Percentiles rank a stretch among this genome's conserved stretches.
Evolutionary conservation across 805 yeast genomes (phyloP).

Genomic region (Candida sithepensis): DNA sequence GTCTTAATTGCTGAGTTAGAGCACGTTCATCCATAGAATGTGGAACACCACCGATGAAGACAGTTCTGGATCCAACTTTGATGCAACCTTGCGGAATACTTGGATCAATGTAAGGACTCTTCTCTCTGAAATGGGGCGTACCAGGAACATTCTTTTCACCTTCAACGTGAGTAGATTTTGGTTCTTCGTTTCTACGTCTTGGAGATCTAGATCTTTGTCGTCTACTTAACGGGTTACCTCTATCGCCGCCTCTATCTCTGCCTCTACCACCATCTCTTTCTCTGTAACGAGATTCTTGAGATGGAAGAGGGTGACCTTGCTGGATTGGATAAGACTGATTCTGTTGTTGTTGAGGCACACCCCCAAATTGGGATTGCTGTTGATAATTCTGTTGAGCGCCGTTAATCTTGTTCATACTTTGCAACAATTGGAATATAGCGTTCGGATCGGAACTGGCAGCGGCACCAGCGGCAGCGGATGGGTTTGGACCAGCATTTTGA

Average conservation of each 20-base stretch:
- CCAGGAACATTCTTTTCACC: conserved; percentile 69
- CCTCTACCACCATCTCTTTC: conserved; percentile 28
- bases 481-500: conserved; percentile 6
- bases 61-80: conserved; percentile 82
- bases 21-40: conserved; percentile 73
- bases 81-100: conserved; percentile 73
- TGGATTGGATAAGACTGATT: conserved; percentile 11
- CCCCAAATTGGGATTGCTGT: conserved; percentile 19
- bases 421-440: conserved; percentile 50
- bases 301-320: conserved; percentile 13
- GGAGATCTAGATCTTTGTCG: conserved; percentile 56
- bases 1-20: conserved; percentile 67
- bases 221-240: conserved; percentile 34
- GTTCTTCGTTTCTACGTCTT: conserved; percentile 18
- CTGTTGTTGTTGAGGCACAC: conserved; percentile 17
- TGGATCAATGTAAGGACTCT: conserved; percentile 66
- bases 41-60: conserved; percentile 94
- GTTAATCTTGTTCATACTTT: conserved; percentile 40
- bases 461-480: conserved; percentile 2
- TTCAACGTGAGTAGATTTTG: conserved; percentile 35
- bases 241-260: conserved; percentile 27
- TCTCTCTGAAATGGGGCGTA: conserved; percentile 73
- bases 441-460: conserved; percentile 32
- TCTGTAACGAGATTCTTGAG: conserved; percentile 20
- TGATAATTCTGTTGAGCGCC: conserved; percentile 21